Conservation (phyloP, 352 stramenopile genomes). For the Phytophthora cactorum region DNA sequence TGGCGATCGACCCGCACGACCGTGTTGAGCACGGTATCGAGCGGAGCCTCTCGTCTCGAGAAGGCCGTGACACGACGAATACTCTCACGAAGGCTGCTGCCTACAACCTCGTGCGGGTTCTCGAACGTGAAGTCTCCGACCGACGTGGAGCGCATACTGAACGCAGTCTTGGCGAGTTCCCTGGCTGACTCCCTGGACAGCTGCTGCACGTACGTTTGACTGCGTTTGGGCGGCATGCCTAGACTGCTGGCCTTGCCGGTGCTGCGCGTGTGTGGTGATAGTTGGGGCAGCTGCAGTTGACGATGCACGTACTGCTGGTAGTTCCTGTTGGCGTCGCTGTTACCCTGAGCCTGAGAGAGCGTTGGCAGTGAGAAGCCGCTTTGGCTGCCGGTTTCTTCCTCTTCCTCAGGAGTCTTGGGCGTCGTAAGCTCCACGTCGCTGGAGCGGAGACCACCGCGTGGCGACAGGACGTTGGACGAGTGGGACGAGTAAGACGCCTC, state of each 20-base stretch:
- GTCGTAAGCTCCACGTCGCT: constrained; percentile 33
- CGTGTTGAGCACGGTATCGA: constrained; percentile 68
- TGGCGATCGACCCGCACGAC: constrained; percentile 48
- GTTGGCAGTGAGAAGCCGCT: constrained; percentile 36
- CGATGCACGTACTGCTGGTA: constrained; percentile 79
- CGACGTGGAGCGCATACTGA: constrained; percentile 72
- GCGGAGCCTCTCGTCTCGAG: constrained; percentile 71
- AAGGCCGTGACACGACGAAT: constrained; percentile 85
- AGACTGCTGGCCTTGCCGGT: constrained; percentile 31
- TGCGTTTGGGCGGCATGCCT: constrained; percentile 22
- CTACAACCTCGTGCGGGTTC: constrained; percentile 55
- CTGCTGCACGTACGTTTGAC: constrained; percentile 47
- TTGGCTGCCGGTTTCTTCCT: constrained; percentile 5
- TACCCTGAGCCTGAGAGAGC: constrained; percentile 19
- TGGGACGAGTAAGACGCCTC: constrained; percentile 34
- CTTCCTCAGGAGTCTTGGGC: constrained; percentile 37
- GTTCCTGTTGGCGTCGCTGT: constrained; percentile 14
- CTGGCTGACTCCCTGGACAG: constrained; percentile 57
- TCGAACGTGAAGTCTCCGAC: constrained; percentile 81
- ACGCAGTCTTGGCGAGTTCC: constrained; percentile 75
- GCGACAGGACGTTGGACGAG: constrained; percentile 39
- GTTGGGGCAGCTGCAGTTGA: constrained; percentile 64
- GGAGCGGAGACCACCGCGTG: constrained; percentile 8
- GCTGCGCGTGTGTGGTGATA: constrained; percentile 42
- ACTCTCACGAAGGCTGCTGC: constrained; percentile 67